phyloP scores from a whole-genome alignment of 2,329 filamentous ascomycete species.

The Nemania sp. region DNA sequence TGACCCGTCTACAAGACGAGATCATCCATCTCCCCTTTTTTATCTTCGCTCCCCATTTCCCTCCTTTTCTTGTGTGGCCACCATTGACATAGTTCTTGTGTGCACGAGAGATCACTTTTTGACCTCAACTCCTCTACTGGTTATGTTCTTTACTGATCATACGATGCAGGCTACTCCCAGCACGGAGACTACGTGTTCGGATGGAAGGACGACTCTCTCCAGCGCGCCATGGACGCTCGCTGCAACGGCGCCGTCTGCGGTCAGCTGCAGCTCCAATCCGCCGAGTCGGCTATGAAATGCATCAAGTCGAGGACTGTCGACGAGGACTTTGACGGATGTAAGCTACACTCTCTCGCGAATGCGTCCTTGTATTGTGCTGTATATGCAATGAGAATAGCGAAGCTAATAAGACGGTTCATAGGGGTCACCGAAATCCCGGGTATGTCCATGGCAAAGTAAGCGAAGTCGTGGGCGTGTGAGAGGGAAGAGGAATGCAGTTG shows the following conservation, averaged over 20 bases:
- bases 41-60: too few relatives aligned
- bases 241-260: slow-evolving; percentile 40
- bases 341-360: slow-evolving; percentile 18
- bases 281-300: slow-evolving; percentile 34
- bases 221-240: slow-evolving; percentile 46
- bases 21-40: too few relatives aligned
- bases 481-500: background rate
- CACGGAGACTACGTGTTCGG: slow-evolving; percentile 49
- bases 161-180: slow-evolving; percentile 32
- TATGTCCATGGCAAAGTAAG: slow-evolving; percentile 20
- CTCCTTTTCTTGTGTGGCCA: too few relatives aligned
- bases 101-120: too few relatives aligned
- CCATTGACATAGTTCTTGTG: too few relatives aligned
- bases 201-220: slow-evolving; percentile 46
- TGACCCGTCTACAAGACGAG: too few relatives aligned
- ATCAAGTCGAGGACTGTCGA: slow-evolving; percentile 24
- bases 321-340: slow-evolving; percentile 39
- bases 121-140: too few relatives aligned
- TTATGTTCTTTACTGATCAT: too few relatives aligned
- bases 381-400: too few relatives aligned
- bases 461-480: background rate
- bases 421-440: slow-evolving; percentile 35
- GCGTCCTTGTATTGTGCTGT: background rate
- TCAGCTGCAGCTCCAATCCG: slow-evolving; percentile 32
- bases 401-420: slow-evolving; percentile 22